Base-by-base conservation (phyloP, 495 filamentous ascomycete genomes). In the Collariella sp. region DNA sequence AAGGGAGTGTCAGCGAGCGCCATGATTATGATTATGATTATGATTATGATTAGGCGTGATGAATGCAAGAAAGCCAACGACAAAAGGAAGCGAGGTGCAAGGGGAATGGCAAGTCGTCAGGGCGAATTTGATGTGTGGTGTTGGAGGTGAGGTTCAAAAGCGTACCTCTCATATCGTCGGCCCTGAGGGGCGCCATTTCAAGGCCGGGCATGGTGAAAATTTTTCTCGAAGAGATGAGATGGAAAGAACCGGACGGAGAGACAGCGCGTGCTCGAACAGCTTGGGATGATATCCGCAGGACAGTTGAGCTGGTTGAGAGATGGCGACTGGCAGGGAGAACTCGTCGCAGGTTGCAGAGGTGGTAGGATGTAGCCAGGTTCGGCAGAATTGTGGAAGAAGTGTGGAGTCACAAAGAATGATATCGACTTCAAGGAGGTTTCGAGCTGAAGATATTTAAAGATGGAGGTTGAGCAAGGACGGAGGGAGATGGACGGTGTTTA, bases 91-190 rank as follows among this genome's bases (percentile, higher is more conserved):
- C 6, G 33, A 44, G n/a, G 31, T 13, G 10, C 6, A 40, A 31
- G 26, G 26, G 26, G 9, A 31, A 31, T 4, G 26, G 26, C 26
- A 5, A 9, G 26, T 5, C 9, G 26, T 5, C 4, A 31, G 26
- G 10, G 16, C 36, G 44, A 38, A 31, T 20, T 12, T 19, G 35
- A 12, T 20, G 33, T 46, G 5, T 31, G n/a, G 24, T 11, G 39
- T 50, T 53, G 59, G 36, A 24, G n/a, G n/a, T n/a, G 41, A 16
- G 42, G 9, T 11, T 58, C 29, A 23, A 50, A 19, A 49, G 11
- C 52, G 34, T 70, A 77, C 74, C 70, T 76, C 74, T 69, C 62
- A 71, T 72, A 56, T 77, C 71, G 57, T 76, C 74, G 35, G 74
- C 73, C 62, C 66, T 64, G 41, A 76, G 72, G 51, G 69, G 68